Evolutionary conservation across 2,329 filamentous ascomycete species (phyloP).

Genomic region (Calonectria fujianensis): DNA sequence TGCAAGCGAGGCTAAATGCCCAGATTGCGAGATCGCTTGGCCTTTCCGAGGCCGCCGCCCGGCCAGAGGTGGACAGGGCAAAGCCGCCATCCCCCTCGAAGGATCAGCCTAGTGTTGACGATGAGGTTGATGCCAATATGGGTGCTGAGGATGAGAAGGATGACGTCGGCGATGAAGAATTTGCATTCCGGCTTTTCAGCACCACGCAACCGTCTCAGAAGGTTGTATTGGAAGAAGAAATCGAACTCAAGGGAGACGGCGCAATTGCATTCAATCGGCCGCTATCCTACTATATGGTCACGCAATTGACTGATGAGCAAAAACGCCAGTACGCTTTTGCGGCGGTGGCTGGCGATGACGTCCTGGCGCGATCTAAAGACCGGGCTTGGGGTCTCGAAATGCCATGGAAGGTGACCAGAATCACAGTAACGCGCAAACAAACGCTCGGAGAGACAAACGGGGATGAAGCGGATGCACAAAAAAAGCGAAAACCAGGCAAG

Average conservation of each 20-base stretch:
- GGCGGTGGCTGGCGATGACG: conserved; percentile 72
- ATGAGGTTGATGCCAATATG: conserved; percentile 38
- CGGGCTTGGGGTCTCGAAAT: conserved; percentile 75
- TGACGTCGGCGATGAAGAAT: conserved; percentile 61
- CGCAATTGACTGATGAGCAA: conserved; percentile 60
- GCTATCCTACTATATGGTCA: conserved; percentile 69
- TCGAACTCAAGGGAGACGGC: conserved; percentile 62
- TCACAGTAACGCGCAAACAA: conserved; percentile 61
- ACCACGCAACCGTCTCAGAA: conserved; percentile 66
- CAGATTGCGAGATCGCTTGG: conserved; percentile 69
- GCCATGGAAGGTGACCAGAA: conserved; percentile 74
- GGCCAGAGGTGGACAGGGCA: conserved; percentile 13
- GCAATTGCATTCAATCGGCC: conserved; percentile 62
- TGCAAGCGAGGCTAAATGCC: conserved; percentile 67
- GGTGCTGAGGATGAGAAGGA: conserved; percentile 49
- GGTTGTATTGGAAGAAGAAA: conserved; percentile 69
- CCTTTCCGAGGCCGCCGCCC: conserved; percentile 57
- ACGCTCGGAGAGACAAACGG: conserved; percentile 36
- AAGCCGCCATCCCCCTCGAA: conserved; percentile 24
- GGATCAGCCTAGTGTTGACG: conserved; percentile 34
- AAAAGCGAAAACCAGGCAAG: conserved; percentile 73
- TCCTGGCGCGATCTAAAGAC: conserved; percentile 65
- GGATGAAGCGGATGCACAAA: conserved; percentile 50
- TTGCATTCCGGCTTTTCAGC: conserved; percentile 76
- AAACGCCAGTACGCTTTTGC: conserved; percentile 64